phyloP scores from a whole-genome alignment of 768 basidiomycete species.

The Lactifluus volemus region DNA sequence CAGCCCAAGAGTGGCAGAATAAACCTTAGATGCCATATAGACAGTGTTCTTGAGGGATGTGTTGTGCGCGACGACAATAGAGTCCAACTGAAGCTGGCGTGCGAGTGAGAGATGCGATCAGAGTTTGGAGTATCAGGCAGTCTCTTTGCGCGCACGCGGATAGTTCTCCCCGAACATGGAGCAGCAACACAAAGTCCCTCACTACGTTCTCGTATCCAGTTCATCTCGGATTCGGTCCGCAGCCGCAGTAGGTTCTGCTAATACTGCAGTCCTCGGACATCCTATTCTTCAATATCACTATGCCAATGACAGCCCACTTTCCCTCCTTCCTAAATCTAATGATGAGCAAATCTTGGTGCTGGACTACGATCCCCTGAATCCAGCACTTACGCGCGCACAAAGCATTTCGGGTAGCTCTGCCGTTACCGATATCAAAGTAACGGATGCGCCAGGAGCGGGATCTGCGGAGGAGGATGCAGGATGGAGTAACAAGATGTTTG shows the following conservation, averaged over 20 bases:
- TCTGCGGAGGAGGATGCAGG: slow-evolving; percentile 35
- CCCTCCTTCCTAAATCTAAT: slow-evolving; percentile 48
- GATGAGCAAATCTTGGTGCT: slow-evolving; percentile 70
- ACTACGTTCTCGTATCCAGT: slow-evolving; percentile 62
- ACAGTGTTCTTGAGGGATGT: not conserved
- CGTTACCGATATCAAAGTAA: slow-evolving; percentile 51
- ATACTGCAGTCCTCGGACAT: slow-evolving; percentile 42
- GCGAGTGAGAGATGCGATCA: too few species aligned
- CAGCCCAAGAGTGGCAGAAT: not conserved
- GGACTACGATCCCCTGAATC: slow-evolving; percentile 46
- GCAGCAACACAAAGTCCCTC: slow-evolving; percentile 35
- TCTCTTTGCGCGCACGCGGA: not conserved
- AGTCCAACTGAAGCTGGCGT: too few species aligned
- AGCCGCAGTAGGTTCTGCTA: slow-evolving; percentile 27
- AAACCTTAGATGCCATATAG: not conserved
- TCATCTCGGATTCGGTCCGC: slow-evolving; percentile 35
- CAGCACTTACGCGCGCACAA: slow-evolving; percentile 37
- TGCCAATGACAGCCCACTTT: slow-evolving; percentile 64
- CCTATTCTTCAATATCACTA: slow-evolving; percentile 77
- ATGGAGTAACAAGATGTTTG: slow-evolving; percentile 62
- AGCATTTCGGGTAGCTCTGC: slow-evolving; percentile 41
- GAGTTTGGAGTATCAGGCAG: too few species aligned
- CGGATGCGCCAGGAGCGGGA: slow-evolving; percentile 66
- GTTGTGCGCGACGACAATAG: not conserved
- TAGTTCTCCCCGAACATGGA: slow-evolving; percentile 1